Percentiles rank a stretch among this genome's conserved stretches.
Evolutionary conservation across 345 rosid species (phyloP).

Genomic region (rapeseed (Brassica napus)): Da-Ae NC_063443.1:19306501-19307000

Average conservation of each 20-base stretch:
- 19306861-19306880: slow-evolving; percentile 27
- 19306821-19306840: neutral
- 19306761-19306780: slow-evolving; percentile 12
- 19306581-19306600: neutral
- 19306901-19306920: neutral
- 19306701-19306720: slow-evolving; percentile 10
- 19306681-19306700: neutral
- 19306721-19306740: neutral
- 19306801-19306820: neutral
- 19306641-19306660: neutral
- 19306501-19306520: neutral
- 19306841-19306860: slow-evolving; percentile 27
- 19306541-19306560: neutral
- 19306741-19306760: neutral
- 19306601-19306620: neutral
- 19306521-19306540: neutral
- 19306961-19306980: slow-evolving; percentile 4
- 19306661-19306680: neutral
- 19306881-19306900: neutral
- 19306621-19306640: neutral
- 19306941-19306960: neutral
- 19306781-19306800: neutral
- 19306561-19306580: neutral
- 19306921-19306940: neutral
- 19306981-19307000: neutral